phyloP scores from a whole-genome alignment of 1,284 basidiomycete genomes.

The Pulveroboletus sp. region DNA sequence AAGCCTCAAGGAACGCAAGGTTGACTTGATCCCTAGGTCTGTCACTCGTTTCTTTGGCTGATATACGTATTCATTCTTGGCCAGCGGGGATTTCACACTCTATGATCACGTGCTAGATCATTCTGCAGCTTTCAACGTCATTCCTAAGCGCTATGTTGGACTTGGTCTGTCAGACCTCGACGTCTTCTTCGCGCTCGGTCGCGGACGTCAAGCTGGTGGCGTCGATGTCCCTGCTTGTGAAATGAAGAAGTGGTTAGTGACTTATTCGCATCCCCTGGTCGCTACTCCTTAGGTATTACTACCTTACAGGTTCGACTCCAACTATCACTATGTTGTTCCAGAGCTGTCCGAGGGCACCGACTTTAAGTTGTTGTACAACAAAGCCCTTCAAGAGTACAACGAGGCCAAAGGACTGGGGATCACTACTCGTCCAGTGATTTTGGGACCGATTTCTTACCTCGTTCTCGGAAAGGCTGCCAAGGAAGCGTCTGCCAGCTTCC shows the following conservation, averaged over 20 bases:
- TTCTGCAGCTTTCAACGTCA: constrained; percentile 94
- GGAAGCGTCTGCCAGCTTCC: constrained; percentile 82
- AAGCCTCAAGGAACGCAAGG: constrained; percentile 83
- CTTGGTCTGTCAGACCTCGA: constrained; percentile 89
- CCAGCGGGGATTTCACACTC: constrained; percentile 94
- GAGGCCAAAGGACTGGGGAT: constrained; percentile 93
- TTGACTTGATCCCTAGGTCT: constrained; percentile 91
- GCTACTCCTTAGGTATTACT: constrained; percentile 13
- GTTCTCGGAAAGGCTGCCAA: constrained; percentile 90
- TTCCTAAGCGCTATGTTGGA: constrained; percentile 91
- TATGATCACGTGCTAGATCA: constrained; percentile 99
- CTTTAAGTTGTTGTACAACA: constrained; percentile 96
- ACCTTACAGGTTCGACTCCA: constrained; percentile 89
- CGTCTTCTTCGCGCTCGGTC: constrained; percentile 98
- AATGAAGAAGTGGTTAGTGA: constrained; percentile 95
- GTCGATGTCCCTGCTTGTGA: constrained; percentile 98
- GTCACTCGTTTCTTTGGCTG: constrained; percentile 26
- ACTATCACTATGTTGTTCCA: constrained; percentile 99
- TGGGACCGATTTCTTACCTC: constrained; percentile 96
- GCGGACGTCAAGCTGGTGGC: constrained; percentile 91
- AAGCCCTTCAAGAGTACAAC: constrained; percentile 90
- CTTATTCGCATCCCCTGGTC: constrained; percentile 1
- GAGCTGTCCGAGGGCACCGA: constrained; percentile 91
- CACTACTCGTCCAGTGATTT: constrained; percentile 90
- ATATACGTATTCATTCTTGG: constrained; percentile 23